phyloP scores from a whole-genome alignment of 108 stramenopile genomes.

The Aurantiochytrium sp. region DNA sequence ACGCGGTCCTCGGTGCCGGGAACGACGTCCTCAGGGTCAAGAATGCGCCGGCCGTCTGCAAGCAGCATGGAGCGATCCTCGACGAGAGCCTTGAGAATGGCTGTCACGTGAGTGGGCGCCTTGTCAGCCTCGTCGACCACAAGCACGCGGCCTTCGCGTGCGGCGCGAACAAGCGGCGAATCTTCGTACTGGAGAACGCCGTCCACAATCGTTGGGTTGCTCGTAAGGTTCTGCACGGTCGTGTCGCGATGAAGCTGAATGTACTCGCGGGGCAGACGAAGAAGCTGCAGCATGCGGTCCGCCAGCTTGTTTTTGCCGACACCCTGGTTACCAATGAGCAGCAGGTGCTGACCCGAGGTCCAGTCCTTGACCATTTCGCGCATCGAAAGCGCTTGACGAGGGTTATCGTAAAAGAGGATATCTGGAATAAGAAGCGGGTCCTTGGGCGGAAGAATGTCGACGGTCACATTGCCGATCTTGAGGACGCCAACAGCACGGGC shows the following conservation, averaged over 20 bases:
- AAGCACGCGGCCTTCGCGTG: constrained; percentile 55
- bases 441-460: constrained; percentile 11
- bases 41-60: constrained; percentile 61
- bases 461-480: constrained; percentile 36
- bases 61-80: constrained; percentile 75
- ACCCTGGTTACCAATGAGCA: constrained; percentile 78
- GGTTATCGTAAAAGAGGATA: constrained; percentile 43
- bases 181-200: constrained; percentile 64
- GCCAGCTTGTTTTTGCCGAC: constrained; percentile 78
- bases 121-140: constrained; percentile 86
- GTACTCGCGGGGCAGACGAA: constrained; percentile 73
- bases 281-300: constrained; percentile 55
- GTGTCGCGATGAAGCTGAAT: constrained; percentile 81
- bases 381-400: constrained; percentile 42
- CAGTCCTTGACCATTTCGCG: constrained; percentile 51
- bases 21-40: constrained; percentile 23
- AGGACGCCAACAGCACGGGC: neutral
- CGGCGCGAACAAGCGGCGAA: constrained; percentile 71
- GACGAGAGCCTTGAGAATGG: constrained; percentile 68
- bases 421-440: constrained; percentile 45
- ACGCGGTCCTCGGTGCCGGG: constrained; percentile 17
- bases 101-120: constrained; percentile 72
- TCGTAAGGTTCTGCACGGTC: constrained; percentile 59
- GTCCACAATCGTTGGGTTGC: constrained; percentile 56
- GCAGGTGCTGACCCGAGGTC: constrained; percentile 55